Base-by-base conservation (phyloP, 1,284 basidiomycete genomes). In the Papiliotrema laurentii region DNA sequence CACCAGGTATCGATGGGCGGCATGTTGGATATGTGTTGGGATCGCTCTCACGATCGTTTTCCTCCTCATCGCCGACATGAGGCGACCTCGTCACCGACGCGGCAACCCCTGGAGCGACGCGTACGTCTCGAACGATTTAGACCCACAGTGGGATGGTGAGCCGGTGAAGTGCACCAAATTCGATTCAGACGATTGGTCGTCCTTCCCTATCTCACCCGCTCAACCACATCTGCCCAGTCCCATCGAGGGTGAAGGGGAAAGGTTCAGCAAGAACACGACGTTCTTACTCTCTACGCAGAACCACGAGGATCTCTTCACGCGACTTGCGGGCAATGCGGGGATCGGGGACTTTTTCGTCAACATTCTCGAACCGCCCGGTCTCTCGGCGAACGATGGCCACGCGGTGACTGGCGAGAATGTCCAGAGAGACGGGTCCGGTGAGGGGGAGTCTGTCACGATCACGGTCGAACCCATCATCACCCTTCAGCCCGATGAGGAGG, bases 401-500 rank as follows among this genome's bases (percentile, higher is more conserved):
- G 18, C 14, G 19, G 19, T n/a, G 22, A 5, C 19, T 25, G 24
- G 5, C 6, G 16, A 41, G 39, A 18, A 22, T 27, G 19, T 28
- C 16, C 11, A 36, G 42, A 4, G 30, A 43, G 11, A 7, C 10
- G n/a, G n/a, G n/a, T 24, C 44, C 13, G 42, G 31, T 13, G 37
- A 34, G 21, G 54, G 54, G 9, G 51, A 56, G 35, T 56, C 43
- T 44, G 51, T 53, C 16, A 24, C 33, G 19, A 39, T 53, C 11
- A 48, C 45, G 16, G 56, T 58, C 26, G 56, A 53, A 36, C 43
- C 46, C 41, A 47, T 53, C 40, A 41, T 46, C 18, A 50, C 52
- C 16, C 39, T 53, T 24, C 21, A 31, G 11, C 37, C 43, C 11
- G 33, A 31, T n/a, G n/a, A n/a, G n/a, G 31, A 37, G 6, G 49